Evolutionary conservation across 495 filamentous ascomycete genomes (phyloP).

Genomic region (Lepraria neglecta): DNA sequence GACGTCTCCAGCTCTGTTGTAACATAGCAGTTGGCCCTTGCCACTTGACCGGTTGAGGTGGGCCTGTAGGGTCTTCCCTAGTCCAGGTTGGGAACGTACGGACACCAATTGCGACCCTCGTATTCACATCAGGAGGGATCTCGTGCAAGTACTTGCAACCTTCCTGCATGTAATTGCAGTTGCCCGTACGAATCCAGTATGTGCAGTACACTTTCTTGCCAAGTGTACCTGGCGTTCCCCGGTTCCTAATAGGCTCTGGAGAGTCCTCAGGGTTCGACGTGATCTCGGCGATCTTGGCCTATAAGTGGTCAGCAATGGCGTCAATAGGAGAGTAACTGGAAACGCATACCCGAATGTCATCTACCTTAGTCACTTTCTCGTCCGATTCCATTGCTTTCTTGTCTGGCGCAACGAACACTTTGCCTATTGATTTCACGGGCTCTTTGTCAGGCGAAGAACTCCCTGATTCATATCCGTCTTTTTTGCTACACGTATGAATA

Average conservation of each 20-base stretch:
- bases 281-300: not conserved
- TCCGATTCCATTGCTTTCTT: conserved; percentile 2
- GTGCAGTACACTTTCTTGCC: conserved; percentile 74
- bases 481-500: not conserved
- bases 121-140: conserved; percentile 59
- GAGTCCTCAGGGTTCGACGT: not conserved
- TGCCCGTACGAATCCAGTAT: conserved; percentile 78
- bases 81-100: conserved; percentile 52
- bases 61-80: conserved; percentile 32
- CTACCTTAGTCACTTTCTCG: not conserved
- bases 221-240: conserved; percentile 12
- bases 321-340: not conserved
- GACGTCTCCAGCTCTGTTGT: conserved; percentile 15
- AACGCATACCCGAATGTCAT: not conserved
- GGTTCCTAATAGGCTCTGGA: not conserved
- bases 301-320: not conserved
- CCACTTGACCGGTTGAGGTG: not conserved
- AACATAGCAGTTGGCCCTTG: not conserved
- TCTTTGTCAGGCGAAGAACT: not conserved
- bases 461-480: not conserved
- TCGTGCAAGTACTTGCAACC: conserved; percentile 84
- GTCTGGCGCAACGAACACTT: not conserved
- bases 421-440: not conserved
- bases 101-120: conserved; percentile 59
- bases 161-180: conserved; percentile 77